Evolutionary conservation across 2,329 filamentous ascomycete species (phyloP).

Genomic region (Colletotrichum sp.): DNA sequence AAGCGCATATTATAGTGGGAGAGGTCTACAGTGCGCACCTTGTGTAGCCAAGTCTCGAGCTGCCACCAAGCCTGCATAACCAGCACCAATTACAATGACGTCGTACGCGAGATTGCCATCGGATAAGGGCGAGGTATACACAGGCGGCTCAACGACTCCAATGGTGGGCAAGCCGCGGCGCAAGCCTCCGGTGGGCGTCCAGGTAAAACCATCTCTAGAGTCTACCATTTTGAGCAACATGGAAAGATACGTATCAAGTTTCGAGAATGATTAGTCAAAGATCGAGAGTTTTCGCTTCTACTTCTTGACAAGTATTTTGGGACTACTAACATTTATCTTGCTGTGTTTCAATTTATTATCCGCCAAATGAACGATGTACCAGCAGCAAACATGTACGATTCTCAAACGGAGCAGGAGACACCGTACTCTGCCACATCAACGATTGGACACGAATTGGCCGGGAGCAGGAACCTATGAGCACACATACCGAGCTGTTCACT

Average conservation of each 20-base stretch:
- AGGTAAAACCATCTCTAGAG: background rate
- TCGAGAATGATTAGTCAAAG: background rate
- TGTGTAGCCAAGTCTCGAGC: conserved; percentile 28
- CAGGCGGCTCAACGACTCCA: background rate
- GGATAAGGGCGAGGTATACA: background rate
- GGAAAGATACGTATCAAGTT: background rate
- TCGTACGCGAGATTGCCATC: background rate
- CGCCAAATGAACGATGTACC: background rate
- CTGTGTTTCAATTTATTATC: background rate
- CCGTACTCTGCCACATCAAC: background rate
- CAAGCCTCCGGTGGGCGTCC: background rate
- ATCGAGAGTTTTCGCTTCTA: background rate
- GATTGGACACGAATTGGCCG: background rate
- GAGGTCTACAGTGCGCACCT: conserved; percentile 20
- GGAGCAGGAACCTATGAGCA: background rate
- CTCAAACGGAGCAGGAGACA: background rate
- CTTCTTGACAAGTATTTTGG: background rate
- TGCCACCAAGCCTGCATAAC: conserved; percentile 35
- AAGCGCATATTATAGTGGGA: background rate
- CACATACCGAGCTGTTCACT: background rate
- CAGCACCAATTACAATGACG: conserved; percentile 1
- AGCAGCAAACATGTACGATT: background rate
- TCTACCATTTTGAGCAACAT: background rate
- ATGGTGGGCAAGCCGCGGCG: background rate
- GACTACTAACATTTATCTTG: background rate